A percentile compares a stretch with the other conserved stretches of the same genome.
Evolutionary conservation across 805 yeast species (phyloP).

Genomic region (Wickerhamomyces tratensis): DNA sequence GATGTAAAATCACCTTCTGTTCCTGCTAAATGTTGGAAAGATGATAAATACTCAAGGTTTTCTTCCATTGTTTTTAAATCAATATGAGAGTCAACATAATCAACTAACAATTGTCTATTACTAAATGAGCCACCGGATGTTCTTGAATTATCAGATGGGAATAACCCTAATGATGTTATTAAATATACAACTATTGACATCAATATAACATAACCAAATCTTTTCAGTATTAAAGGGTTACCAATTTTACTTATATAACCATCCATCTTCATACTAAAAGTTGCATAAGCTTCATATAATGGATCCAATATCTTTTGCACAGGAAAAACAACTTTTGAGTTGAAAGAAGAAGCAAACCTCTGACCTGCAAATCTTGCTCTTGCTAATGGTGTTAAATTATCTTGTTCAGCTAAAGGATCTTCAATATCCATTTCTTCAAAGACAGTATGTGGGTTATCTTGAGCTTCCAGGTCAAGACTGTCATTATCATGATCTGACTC

Average conservation of each 20-base stretch:
- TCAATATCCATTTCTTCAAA: slow-evolving; percentile 33
- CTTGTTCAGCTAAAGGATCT: slow-evolving; percentile 18
- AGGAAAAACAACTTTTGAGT: slow-evolving; percentile 25
- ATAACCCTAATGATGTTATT: slow-evolving; percentile 46
- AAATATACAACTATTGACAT: slow-evolving; percentile 50
- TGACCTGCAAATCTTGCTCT: background rate
- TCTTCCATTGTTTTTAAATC: slow-evolving; percentile 51
- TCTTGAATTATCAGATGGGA: slow-evolving; percentile 32
- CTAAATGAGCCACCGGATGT: slow-evolving; percentile 49
- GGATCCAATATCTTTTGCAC: slow-evolving; percentile 38
- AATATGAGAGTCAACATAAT: slow-evolving; percentile 39
- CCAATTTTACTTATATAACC: slow-evolving; percentile 55
- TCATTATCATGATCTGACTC: too few species aligned
- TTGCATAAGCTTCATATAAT: slow-evolving; percentile 26
- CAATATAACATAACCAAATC: slow-evolving; percentile 62
- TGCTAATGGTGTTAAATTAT: background rate
- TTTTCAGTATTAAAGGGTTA: slow-evolving; percentile 73
- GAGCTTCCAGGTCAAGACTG: too few species aligned
- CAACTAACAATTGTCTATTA: slow-evolving; percentile 42
- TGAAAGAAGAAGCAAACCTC: slow-evolving; percentile 14
- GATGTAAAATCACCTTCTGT: slow-evolving; percentile 76
- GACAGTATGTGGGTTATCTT: too few species aligned
- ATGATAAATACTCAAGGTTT: slow-evolving; percentile 60
- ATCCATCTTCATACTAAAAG: slow-evolving; percentile 38
- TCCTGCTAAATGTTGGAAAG: slow-evolving; percentile 84